Evolutionary conservation across 2,329 filamentous ascomycete genomes (phyloP).

Genomic region (Trichophyton simii): DNA sequence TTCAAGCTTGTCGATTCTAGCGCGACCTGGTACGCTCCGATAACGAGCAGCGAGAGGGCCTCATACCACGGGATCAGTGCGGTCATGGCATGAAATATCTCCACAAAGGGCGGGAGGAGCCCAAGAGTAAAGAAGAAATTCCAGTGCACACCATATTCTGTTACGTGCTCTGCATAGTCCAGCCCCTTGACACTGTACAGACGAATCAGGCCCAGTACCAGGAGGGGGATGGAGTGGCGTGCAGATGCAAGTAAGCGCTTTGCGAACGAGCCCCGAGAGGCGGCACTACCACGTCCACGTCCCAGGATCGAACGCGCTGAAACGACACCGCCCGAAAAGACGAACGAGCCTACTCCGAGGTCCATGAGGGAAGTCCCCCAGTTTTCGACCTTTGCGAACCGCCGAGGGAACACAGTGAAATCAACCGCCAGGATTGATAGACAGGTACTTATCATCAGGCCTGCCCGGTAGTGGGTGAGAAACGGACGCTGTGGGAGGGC

Average conservation of each 20-base stretch:
- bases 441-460: conserved; percentile 84
- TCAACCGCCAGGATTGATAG: conserved; percentile 93
- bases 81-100: conserved; percentile 63
- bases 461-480: conserved; percentile 78
- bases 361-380: conserved; percentile 99
- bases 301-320: conserved; percentile 70
- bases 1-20: conserved; percentile 70
- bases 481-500: conserved; percentile 75
- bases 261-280: conserved; percentile 30
- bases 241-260: conserved; percentile 53
- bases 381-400: conserved; percentile 97
- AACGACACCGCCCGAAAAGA: conserved; percentile 87
- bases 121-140: conserved; percentile 98
- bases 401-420: conserved; percentile 80
- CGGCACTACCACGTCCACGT: conserved; percentile 38
- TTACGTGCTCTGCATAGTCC: conserved; percentile 93
- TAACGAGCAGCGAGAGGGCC: conserved; percentile 56
- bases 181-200: conserved; percentile 83
- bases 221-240: conserved; percentile 69
- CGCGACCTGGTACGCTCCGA: conserved; percentile 57
- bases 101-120: conserved; percentile 77
- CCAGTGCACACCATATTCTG: conserved; percentile 97
- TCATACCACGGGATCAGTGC: conserved; percentile 64
- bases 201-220: conserved; percentile 66
- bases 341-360: conserved; percentile 90